These are phyloP conservation scores for Phytophthora europaea DNA, from an alignment of 352 stramenopile species.

Conservation along the genomic window DNA sequence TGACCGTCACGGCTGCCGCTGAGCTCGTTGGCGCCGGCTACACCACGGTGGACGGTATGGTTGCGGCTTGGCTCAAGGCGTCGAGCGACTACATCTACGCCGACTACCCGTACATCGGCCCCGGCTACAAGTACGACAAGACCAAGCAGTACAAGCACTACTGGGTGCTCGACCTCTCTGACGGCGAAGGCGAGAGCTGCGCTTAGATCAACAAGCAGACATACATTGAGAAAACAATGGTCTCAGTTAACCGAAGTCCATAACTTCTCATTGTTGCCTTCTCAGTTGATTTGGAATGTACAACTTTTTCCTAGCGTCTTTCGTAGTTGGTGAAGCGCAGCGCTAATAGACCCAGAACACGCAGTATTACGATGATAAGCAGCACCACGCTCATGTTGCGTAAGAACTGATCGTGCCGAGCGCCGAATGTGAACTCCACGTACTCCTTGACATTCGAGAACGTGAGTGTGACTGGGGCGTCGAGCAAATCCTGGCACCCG, in stretches of 20 bases:
- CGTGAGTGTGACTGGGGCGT: conserved; percentile 39
- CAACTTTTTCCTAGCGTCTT: conserved; percentile 36
- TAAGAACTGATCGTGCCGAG: conserved; percentile 45
- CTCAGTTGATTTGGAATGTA: neutral
- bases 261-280: too few species aligned
- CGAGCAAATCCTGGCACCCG: conserved; percentile 37
- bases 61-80: conserved; percentile 54
- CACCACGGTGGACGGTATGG: conserved; percentile 31
- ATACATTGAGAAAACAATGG: conserved; percentile 3
- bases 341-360: conserved; percentile 52
- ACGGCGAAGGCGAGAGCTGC: conserved; percentile 24
- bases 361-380: conserved; percentile 51
- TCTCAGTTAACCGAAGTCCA: too few species aligned
- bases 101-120: conserved; percentile 33
- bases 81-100: conserved; percentile 42
- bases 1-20: conserved; percentile 20
- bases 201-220: conserved; percentile 7
- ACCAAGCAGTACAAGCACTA: conserved; percentile 40
- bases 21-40: conserved; percentile 58
- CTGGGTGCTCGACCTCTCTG: conserved; percentile 41
- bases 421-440: conserved; percentile 53
- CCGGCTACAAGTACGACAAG: conserved; percentile 36
- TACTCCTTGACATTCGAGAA: conserved; percentile 54
- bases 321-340: conserved; percentile 67
- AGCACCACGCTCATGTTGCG: conserved; percentile 51